These are phyloP conservation scores for Orbilia oligospora DNA, from an alignment of 2,329 filamentous ascomycete genomes.

Conservation along the genomic window DNA sequence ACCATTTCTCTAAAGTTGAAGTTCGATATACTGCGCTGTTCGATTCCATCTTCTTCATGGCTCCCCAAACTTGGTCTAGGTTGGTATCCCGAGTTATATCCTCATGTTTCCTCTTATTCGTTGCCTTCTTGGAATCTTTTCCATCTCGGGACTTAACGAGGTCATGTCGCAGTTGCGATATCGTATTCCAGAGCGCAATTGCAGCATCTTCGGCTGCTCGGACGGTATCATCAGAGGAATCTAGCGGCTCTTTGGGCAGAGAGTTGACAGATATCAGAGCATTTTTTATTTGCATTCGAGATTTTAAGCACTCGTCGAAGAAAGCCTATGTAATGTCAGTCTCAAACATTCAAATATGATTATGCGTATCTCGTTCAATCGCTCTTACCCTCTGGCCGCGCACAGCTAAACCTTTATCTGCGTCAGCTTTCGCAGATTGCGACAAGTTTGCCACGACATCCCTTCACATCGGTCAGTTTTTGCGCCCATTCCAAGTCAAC, in stretches of 20 bases:
- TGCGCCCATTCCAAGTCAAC: background rate
- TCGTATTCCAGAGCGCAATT: constrained; percentile 84
- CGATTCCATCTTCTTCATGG: constrained; percentile 68
- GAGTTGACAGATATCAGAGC: constrained; percentile 86
- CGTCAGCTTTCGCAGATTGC: constrained; percentile 80
- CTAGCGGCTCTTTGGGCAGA: constrained; percentile 69
- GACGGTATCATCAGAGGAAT: constrained; percentile 71
- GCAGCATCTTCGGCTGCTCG: constrained; percentile 87
- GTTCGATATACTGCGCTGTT: constrained; percentile 77
- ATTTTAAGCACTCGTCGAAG: constrained; percentile 90
- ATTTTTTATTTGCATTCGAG: constrained; percentile 93
- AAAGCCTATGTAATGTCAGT: constrained; percentile 67
- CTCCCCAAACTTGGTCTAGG: constrained; percentile 57
- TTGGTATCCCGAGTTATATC: constrained; percentile 44
- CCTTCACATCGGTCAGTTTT: constrained; percentile 44
- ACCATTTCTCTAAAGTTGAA: constrained; percentile 89
- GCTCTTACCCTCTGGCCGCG: constrained; percentile 80
- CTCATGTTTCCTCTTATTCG: constrained; percentile 75
- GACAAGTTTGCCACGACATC: constrained; percentile 68
- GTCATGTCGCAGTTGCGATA: constrained; percentile 78
- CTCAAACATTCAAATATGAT: background rate
- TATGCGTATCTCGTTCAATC: background rate
- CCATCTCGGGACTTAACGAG: constrained; percentile 71
- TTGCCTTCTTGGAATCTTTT: constrained; percentile 61
- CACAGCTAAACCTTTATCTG: constrained; percentile 87